Evolutionary conservation across 1,284 basidiomycete species (phyloP).

Genomic region (Anthracocystis setariae): DNA sequence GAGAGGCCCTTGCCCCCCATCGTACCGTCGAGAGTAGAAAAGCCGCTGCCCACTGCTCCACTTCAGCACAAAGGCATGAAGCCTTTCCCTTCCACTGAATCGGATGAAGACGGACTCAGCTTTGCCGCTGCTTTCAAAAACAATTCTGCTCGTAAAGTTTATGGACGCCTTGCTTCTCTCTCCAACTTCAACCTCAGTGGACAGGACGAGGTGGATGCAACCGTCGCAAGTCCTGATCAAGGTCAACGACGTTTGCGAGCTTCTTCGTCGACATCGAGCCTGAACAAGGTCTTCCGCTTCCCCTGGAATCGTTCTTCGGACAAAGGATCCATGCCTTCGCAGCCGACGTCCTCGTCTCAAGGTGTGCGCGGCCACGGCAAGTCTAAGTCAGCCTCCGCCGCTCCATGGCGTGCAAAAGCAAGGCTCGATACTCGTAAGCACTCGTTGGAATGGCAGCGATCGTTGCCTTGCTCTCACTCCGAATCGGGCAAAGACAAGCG

Average conservation of each 20-base stretch:
- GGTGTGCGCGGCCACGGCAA: conserved; percentile 11
- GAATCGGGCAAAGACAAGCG: conserved; percentile 24
- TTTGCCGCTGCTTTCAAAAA: neutral
- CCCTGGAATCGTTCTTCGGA: conserved; percentile 30
- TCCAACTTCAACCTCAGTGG: conserved; percentile 13
- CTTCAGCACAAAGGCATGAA: neutral
- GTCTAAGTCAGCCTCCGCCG: conserved; percentile 7
- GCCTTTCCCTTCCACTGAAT: conserved; percentile 5
- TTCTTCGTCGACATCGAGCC: conserved; percentile 28
- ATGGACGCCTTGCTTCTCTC: conserved; percentile 25
- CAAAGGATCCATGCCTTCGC: conserved; percentile 6
- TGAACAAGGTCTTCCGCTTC: conserved; percentile 45
- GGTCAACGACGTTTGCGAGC: conserved; percentile 23
- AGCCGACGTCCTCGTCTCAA: conserved; percentile 23
- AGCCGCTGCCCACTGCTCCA: neutral
- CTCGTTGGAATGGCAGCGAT: too few relatives aligned
- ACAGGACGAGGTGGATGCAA: conserved; percentile 1
- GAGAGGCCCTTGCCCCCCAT: neutral
- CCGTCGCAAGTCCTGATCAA: neutral
- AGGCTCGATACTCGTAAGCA: too few relatives aligned
- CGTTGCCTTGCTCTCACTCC: too few relatives aligned
- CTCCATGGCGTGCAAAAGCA: neutral
- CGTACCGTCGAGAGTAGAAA: neutral
- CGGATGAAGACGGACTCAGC: conserved; percentile 1
- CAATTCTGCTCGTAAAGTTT: conserved; percentile 11